phyloP scores from a whole-genome alignment of 2,329 filamentous ascomycete species.

The Venturia pyrina region DNA sequence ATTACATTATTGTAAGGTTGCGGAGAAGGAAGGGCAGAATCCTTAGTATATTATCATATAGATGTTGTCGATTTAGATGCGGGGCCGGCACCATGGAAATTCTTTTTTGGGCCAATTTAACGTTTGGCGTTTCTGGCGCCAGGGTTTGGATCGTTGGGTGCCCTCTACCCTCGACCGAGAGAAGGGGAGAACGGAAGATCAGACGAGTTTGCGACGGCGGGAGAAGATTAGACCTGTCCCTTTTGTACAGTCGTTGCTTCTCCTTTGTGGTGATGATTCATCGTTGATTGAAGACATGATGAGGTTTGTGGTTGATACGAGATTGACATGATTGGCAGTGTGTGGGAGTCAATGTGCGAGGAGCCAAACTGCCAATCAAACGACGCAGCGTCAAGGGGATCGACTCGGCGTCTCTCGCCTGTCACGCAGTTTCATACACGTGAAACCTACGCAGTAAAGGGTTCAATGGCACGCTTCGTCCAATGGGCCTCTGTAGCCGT shows the following conservation, averaged over 20 bases:
- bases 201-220: neutral
- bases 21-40: neutral
- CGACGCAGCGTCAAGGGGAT: neutral
- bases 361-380: neutral
- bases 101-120: neutral
- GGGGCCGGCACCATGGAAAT: neutral
- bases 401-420: neutral
- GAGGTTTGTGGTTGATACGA: neutral
- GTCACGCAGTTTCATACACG: conserved; percentile 3
- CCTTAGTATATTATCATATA: neutral
- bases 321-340: neutral
- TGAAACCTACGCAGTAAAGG: neutral
- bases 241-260: neutral
- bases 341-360: neutral
- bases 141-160: neutral
- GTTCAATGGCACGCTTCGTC: neutral
- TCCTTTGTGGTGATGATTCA: neutral
- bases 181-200: neutral
- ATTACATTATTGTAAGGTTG: neutral
- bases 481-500: neutral
- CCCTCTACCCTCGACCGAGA: neutral
- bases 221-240: neutral
- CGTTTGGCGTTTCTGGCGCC: neutral
- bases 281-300: neutral
- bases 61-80: conserved; percentile 1